Evolutionary conservation across 768 basidiomycete genomes (phyloP).

Genomic region (Tylopilus felleus): DNA sequence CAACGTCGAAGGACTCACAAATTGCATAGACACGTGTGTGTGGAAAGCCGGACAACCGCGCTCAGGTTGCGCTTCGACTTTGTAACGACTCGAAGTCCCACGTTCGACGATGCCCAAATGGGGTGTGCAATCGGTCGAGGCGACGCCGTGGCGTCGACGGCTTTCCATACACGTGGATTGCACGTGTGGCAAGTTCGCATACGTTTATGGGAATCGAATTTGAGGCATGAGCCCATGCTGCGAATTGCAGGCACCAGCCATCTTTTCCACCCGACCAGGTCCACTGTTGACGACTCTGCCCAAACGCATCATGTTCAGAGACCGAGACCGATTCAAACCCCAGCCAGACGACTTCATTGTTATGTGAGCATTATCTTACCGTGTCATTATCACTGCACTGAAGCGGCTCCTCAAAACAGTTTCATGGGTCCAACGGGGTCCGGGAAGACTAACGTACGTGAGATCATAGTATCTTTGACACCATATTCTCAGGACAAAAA

Average conservation of each 20-base stretch:
- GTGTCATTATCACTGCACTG: background rate
- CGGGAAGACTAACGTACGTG: background rate
- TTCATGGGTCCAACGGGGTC: background rate
- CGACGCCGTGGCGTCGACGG: too few species aligned
- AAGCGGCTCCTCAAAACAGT: background rate
- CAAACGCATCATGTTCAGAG: background rate
- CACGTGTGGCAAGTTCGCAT: background rate
- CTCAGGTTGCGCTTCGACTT: too few species aligned
- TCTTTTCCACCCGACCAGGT: background rate
- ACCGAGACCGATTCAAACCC: conserved; percentile 7
- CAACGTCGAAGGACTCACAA: background rate
- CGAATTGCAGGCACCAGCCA: too few species aligned
- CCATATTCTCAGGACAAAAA: background rate
- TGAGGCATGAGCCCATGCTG: background rate
- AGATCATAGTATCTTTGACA: background rate
- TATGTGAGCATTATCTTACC: conserved; percentile 4
- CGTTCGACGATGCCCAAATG: too few species aligned
- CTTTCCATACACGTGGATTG: background rate
- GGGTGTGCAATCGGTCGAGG: too few species aligned
- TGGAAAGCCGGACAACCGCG: too few species aligned
- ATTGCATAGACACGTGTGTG: too few species aligned
- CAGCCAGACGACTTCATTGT: conserved; percentile 10
- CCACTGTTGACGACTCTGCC: background rate
- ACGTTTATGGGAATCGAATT: background rate
- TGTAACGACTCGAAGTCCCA: too few species aligned